Evolutionary conservation across 768 basidiomycete genomes (phyloP).

Genomic region (Podaxis sp.): DNA sequence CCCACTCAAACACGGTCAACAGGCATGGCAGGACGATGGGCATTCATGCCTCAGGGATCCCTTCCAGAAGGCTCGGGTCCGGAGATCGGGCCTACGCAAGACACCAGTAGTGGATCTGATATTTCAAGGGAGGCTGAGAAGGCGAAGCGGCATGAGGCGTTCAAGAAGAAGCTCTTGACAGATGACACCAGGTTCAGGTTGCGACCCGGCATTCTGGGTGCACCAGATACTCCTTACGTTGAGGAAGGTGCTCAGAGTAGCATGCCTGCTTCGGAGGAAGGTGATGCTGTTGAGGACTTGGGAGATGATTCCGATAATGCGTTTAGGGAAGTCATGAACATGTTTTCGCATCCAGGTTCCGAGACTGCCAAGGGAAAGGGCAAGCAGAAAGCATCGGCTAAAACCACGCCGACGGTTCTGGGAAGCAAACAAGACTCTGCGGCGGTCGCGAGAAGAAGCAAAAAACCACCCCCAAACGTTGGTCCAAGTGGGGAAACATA

Average conservation of each 20-base stretch:
- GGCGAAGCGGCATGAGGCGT: conserved; percentile 37
- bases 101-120: neutral
- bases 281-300: conserved; percentile 22
- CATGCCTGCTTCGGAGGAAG: conserved; percentile 10
- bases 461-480: conserved; percentile 37
- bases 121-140: conserved; percentile 17
- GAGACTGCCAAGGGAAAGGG: conserved; percentile 31
- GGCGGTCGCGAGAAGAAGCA: conserved; percentile 21
- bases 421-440: conserved; percentile 21
- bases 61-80: neutral
- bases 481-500: conserved; percentile 72
- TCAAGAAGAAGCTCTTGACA: conserved; percentile 48
- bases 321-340: conserved; percentile 46
- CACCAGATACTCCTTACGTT: conserved; percentile 13
- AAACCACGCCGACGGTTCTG: neutral
- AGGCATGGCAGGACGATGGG: conserved; percentile 8
- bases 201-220: conserved; percentile 12
- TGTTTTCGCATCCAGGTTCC: conserved; percentile 37
- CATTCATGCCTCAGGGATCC: neutral
- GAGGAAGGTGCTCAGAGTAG: conserved; percentile 12
- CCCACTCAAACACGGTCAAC: neutral
- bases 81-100: neutral
- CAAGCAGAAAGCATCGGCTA: conserved; percentile 26
- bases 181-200: conserved; percentile 39
- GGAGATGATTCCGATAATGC: conserved; percentile 33